Percentiles rank a stretch among this genome's conserved stretches.
Conservation (phyloP, 2,329 filamentous ascomycete species). For the Beauveria sp. region DNA sequence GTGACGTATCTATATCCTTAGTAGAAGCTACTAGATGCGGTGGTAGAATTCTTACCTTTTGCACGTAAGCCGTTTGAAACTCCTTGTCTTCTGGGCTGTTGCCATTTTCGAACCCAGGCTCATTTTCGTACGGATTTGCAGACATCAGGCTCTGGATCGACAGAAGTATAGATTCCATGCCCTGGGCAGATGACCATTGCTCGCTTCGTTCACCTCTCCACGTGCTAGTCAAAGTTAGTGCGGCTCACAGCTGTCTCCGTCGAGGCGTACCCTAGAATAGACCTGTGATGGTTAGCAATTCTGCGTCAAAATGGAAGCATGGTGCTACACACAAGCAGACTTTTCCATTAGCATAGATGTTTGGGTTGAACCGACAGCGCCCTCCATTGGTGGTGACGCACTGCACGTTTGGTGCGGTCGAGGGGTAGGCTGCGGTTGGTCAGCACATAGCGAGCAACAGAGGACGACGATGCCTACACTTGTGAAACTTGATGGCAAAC, state of each 20-base stretch:
- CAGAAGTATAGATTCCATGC: constrained; percentile 85
- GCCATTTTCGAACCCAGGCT: constrained; percentile 82
- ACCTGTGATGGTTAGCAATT: constrained; percentile 43
- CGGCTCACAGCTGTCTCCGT: neutral
- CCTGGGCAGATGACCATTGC: constrained; percentile 94
- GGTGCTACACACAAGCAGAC: constrained; percentile 69
- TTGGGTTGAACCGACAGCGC: constrained; percentile 86
- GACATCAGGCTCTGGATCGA: constrained; percentile 98
- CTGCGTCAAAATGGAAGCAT: neutral
- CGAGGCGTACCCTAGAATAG: constrained; percentile 66
- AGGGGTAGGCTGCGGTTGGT: constrained; percentile 66
- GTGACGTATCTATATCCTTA: constrained; percentile 64
- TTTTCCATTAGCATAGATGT: constrained; percentile 86
- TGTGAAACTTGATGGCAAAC: constrained; percentile 71
- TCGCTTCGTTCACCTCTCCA: constrained; percentile 88
- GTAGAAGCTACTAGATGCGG: constrained; percentile 1
- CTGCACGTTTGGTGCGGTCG: constrained; percentile 52
- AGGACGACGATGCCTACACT: constrained; percentile 42
- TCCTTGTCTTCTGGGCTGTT: constrained; percentile 62
- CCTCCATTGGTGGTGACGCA: constrained; percentile 85
- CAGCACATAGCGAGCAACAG: neutral
- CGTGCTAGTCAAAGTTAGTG: constrained; percentile 50
- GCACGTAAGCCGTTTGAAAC: constrained; percentile 65
- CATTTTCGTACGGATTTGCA: constrained; percentile 87
- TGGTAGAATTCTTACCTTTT: constrained; percentile 54